phyloP scores from a whole-genome alignment of 441 rosid species.

The Brassica hybrid region DNA sequence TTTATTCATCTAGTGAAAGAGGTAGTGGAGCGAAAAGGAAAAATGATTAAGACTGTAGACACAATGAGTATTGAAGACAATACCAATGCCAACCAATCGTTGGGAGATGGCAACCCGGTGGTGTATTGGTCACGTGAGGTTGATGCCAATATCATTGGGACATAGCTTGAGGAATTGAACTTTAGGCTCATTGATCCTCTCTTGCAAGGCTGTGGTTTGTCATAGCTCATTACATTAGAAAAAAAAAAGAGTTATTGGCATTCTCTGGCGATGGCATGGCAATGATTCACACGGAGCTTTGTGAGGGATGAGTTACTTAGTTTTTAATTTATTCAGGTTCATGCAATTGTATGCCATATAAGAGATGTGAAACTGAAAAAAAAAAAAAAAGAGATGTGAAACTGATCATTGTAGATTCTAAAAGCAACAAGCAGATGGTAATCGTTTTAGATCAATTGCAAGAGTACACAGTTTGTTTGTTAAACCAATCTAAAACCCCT shows the following conservation, averaged over 20 bases:
- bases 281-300: constrained; percentile 16
- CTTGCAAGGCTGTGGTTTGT: constrained; percentile 77
- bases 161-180: constrained; percentile 53
- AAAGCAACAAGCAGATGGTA: constrained; percentile 3
- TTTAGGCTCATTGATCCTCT: constrained; percentile 66
- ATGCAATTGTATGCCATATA: constrained; percentile 12
- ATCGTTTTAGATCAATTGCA: too few species aligned
- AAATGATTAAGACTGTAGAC: constrained; percentile 46
- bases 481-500: too few species aligned
- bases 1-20: constrained; percentile 41
- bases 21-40: constrained; percentile 52
- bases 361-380: constrained; percentile 7
- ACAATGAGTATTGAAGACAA: constrained; percentile 41
- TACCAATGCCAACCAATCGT: constrained; percentile 24
- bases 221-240: constrained; percentile 50
- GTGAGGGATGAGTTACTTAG: not conserved
- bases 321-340: constrained; percentile 6
- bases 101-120: constrained; percentile 48
- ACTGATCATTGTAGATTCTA: constrained; percentile 10
- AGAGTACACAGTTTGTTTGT: too few species aligned
- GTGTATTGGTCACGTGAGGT: constrained; percentile 58
- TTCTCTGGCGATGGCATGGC: not conserved
- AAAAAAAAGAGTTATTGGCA: too few species aligned
- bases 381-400: constrained; percentile 1
- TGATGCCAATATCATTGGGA: constrained; percentile 45